These are phyloP conservation scores for Vitis rotundifolia DNA, from an alignment of 164 flowering plant species.

Conservation along the genomic window DNA sequence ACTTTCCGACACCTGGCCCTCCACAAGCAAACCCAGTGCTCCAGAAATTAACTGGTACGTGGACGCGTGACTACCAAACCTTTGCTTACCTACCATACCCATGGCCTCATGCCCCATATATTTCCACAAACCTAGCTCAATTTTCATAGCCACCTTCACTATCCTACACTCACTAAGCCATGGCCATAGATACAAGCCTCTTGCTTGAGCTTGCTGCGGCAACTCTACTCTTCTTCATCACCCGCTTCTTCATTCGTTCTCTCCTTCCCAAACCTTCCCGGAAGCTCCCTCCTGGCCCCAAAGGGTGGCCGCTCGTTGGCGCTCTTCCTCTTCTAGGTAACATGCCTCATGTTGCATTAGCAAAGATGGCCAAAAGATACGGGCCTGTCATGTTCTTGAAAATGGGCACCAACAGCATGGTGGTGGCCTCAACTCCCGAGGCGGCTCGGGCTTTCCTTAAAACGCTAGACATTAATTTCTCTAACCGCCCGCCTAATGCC, in stretches of 20 bases:
- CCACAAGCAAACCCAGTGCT: too few species aligned
- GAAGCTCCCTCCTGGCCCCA: constrained; percentile 40
- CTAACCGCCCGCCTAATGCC: constrained; percentile 36
- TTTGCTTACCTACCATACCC: too few species aligned
- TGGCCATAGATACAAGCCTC: constrained; percentile 6
- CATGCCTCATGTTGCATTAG: constrained; percentile 39
- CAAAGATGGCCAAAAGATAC: constrained; percentile 34
- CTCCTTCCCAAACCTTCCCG: constrained; percentile 1
- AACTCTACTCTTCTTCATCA: constrained; percentile 14
- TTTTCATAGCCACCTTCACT: too few species aligned
- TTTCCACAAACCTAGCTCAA: too few species aligned
- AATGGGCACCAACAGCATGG: constrained; percentile 35
- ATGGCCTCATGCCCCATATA: too few species aligned
- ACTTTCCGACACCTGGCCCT: too few species aligned
- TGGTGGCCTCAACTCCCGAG: constrained; percentile 39
- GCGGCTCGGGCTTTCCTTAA: constrained; percentile 39
- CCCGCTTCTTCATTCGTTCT: constrained; percentile 7
- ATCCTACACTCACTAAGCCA: background rate
- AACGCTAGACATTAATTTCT: constrained; percentile 27
- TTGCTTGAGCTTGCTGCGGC: constrained; percentile 12
- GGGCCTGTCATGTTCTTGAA: constrained; percentile 39
- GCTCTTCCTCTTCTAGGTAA: constrained; percentile 31
- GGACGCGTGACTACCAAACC: too few species aligned
- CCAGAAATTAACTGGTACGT: too few species aligned
- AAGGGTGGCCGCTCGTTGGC: constrained; percentile 40